Evolutionary conservation across 192 early-diverging fungal species (phyloP).

Genomic region (Coemansia sp.): DNA sequence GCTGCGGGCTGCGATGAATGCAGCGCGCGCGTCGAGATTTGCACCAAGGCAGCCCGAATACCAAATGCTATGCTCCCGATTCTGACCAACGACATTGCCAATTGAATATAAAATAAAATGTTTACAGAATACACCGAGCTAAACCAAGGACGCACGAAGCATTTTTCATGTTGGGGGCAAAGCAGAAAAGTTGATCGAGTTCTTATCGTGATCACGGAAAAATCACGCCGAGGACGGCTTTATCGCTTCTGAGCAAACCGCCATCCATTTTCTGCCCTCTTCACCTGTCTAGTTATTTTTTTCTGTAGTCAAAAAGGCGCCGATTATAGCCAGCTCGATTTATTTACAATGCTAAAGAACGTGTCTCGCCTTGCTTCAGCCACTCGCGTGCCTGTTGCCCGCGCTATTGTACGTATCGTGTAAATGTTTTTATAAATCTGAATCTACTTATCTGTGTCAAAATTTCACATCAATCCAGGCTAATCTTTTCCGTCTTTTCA

Average conservation of each 20-base stretch:
- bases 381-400: conserved; percentile 51
- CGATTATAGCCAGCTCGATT: conserved; percentile 34
- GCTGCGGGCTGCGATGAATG: neutral
- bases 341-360: conserved; percentile 58
- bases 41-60: neutral
- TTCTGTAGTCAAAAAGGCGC: conserved; percentile 35
- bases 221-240: conserved; percentile 7
- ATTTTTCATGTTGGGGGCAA: too few species aligned
- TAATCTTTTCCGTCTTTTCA: neutral
- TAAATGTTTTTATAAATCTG: neutral
- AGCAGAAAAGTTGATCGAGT: too few species aligned
- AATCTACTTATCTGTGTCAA: conserved; percentile 4
- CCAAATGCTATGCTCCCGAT: conserved; percentile 6
- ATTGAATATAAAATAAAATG: too few species aligned
- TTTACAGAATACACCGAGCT: too few species aligned
- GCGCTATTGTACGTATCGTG: conserved; percentile 52
- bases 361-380: conserved; percentile 53
- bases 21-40: conserved; percentile 1
- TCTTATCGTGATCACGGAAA: conserved; percentile 10
- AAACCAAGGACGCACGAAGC: too few species aligned
- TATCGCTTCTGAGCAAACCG: neutral
- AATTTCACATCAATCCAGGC: neutral
- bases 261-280: conserved; percentile 17
- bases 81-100: conserved; percentile 11
- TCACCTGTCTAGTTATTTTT: conserved; percentile 12